phyloP scores from a whole-genome alignment of 805 yeast genomes.

The Candida ulmi region DNA sequence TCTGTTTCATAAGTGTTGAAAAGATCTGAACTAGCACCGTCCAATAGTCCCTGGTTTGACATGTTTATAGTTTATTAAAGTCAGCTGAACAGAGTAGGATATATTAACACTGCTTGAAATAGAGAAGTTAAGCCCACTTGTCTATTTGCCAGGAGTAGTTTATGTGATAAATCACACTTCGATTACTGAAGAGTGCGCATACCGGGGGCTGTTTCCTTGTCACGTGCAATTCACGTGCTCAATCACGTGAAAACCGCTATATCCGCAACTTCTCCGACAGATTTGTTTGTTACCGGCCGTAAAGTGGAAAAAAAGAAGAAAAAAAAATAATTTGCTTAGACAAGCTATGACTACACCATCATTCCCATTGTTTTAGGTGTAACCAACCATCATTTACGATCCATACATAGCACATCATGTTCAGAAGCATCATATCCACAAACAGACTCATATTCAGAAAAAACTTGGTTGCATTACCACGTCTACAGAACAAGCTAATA shows the following conservation, averaged over 20 bases:
- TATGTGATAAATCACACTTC: too few species aligned
- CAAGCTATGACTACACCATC: too few species aligned
- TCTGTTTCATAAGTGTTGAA: constrained; percentile 33
- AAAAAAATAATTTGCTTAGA: not conserved
- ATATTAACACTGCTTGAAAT: too few species aligned
- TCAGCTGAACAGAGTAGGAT: too few species aligned
- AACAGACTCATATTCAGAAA: not conserved
- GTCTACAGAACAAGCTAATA: not conserved
- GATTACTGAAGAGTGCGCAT: too few species aligned
- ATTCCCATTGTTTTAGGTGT: too few species aligned
- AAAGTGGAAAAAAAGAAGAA: not conserved
- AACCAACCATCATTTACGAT: too few species aligned
- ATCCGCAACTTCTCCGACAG: too few species aligned
- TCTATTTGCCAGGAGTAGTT: too few species aligned
- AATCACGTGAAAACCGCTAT: not conserved
- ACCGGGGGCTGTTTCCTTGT: too few species aligned
- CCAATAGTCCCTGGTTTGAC: constrained; percentile 22
- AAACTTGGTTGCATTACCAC: not conserved
- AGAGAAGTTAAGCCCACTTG: too few species aligned
- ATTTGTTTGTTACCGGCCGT: not conserved
- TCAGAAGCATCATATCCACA: constrained; percentile 1
- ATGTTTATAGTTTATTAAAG: constrained; percentile 4
- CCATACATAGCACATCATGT: not conserved
- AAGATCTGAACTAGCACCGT: constrained; percentile 18
- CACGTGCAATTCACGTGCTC: not conserved